Evolutionary conservation across 2,329 filamentous ascomycete species (phyloP).

Genomic region (Amesomyces nigricolor): DNA sequence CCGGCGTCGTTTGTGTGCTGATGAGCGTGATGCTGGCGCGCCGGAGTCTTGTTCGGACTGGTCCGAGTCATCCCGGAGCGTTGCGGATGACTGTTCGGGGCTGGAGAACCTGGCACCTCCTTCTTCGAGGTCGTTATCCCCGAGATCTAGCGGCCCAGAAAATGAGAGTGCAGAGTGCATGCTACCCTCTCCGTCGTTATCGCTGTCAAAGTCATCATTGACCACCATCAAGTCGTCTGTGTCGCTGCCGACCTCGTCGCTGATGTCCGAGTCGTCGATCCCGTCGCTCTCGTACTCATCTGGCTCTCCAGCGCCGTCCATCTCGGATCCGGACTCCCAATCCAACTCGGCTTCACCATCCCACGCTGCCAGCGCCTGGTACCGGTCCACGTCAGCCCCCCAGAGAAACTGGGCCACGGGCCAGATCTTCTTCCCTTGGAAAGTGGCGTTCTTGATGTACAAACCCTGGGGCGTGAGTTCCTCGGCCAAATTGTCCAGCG

Average conservation of each 20-base stretch:
- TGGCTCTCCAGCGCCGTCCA: slow-evolving; percentile 5
- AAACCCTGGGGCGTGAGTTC: background rate
- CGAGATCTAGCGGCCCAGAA: background rate
- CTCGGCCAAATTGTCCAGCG: background rate
- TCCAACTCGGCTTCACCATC: background rate
- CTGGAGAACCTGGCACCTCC: slow-evolving; percentile 14
- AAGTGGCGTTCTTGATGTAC: background rate
- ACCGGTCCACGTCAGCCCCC: background rate
- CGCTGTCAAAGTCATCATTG: slow-evolving; percentile 7
- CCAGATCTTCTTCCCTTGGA: slow-evolving; percentile 1
- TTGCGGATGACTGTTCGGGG: slow-evolving; percentile 16
- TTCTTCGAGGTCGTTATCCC: background rate
- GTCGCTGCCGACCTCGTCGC: slow-evolving; percentile 9
- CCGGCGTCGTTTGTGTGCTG: slow-evolving; percentile 12
- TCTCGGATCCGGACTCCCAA: background rate
- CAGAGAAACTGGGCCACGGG: slow-evolving; percentile 9
- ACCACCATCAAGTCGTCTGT: slow-evolving; percentile 14
- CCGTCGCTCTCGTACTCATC: slow-evolving; percentile 24
- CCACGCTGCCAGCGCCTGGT: background rate
- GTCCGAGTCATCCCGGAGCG: background rate
- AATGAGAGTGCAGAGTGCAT: background rate
- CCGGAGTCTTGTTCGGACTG: slow-evolving; percentile 6
- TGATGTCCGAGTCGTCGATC: slow-evolving; percentile 18
- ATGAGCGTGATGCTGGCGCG: background rate
- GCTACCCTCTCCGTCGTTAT: slow-evolving; percentile 1